phyloP scores from a whole-genome alignment of 208 protist genomes.

The Leishmania arabica region DNA sequence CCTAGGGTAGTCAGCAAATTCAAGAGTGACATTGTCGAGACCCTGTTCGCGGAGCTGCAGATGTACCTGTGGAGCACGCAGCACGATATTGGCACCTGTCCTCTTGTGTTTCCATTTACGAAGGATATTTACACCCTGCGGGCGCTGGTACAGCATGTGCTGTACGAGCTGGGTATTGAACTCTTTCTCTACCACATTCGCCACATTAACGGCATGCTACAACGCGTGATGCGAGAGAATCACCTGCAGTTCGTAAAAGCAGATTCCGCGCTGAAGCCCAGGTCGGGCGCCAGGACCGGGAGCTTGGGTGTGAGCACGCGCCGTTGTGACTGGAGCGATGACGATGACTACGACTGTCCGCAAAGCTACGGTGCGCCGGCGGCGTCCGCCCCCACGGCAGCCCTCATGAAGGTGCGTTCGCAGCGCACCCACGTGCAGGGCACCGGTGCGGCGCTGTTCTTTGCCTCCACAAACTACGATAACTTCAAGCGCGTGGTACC shows the following conservation, averaged over 20 bases:
- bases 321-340: not conserved
- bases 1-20: slow-evolving; percentile 89
- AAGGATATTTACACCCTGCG: slow-evolving; percentile 64
- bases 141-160: slow-evolving; percentile 72
- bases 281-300: not conserved
- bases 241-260: slow-evolving; percentile 72
- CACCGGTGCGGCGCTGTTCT: slow-evolving; percentile 35
- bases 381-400: slow-evolving; percentile 8
- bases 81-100: slow-evolving; percentile 48
- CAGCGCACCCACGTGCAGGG: slow-evolving; percentile 11
- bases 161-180: slow-evolving; percentile 84
- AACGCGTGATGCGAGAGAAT: slow-evolving; percentile 74
- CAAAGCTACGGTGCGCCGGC: not conserved
- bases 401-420: slow-evolving; percentile 18
- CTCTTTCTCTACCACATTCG: slow-evolving; percentile 86
- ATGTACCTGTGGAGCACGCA: slow-evolving; percentile 80
- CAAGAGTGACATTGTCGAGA: slow-evolving; percentile 91
- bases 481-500: slow-evolving; percentile 56
- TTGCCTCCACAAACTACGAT: slow-evolving; percentile 78
- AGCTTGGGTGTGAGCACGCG: too few relatives aligned
- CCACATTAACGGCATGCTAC: slow-evolving; percentile 54
- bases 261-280: slow-evolving; percentile 35
- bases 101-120: slow-evolving; percentile 61
- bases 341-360: not conserved
- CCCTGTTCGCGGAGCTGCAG: slow-evolving; percentile 88